Evolutionary conservation across 345 rosid genomes (phyloP).

Genomic region (Lenwebbia sp.): DNA sequence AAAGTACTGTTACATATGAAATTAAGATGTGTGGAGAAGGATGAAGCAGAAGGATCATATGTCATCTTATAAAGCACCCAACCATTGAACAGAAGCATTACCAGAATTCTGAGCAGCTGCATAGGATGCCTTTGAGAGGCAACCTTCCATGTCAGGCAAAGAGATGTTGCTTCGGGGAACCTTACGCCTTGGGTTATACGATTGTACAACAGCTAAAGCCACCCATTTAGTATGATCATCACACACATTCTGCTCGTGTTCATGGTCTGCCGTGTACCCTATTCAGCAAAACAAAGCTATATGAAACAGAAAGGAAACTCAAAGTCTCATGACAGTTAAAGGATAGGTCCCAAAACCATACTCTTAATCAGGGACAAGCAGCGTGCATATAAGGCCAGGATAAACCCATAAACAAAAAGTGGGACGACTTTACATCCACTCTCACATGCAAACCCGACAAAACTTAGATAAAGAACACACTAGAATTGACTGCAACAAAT

Average conservation of each 20-base stretch:
- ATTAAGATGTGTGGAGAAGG: neutral
- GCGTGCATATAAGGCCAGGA: neutral
- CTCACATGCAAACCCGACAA: neutral
- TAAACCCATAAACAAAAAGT: neutral
- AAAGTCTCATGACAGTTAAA: neutral
- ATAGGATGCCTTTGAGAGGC: constrained; percentile 59
- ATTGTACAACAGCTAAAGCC: constrained; percentile 73
- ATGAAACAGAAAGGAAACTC: neutral
- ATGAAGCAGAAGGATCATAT: neutral
- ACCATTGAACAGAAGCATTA: neutral
- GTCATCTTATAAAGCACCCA: neutral
- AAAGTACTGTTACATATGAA: neutral
- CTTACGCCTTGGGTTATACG: constrained; percentile 61
- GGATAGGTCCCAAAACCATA: neutral
- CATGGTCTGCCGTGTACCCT: constrained; percentile 7
- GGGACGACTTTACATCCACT: neutral
- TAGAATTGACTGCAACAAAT: neutral
- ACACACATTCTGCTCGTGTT: constrained; percentile 15
- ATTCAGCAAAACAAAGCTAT: neutral
- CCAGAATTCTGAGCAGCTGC: constrained; percentile 69
- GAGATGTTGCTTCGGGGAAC: constrained; percentile 60
- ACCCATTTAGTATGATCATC: constrained; percentile 38
- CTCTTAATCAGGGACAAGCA: neutral
- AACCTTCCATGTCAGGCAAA: constrained; percentile 59
- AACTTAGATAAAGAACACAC: neutral